Evolutionary conservation across 2,329 filamentous ascomycete genomes (phyloP).

Genomic region (Ophiocordyceps camponoti-leonardi): DNA sequence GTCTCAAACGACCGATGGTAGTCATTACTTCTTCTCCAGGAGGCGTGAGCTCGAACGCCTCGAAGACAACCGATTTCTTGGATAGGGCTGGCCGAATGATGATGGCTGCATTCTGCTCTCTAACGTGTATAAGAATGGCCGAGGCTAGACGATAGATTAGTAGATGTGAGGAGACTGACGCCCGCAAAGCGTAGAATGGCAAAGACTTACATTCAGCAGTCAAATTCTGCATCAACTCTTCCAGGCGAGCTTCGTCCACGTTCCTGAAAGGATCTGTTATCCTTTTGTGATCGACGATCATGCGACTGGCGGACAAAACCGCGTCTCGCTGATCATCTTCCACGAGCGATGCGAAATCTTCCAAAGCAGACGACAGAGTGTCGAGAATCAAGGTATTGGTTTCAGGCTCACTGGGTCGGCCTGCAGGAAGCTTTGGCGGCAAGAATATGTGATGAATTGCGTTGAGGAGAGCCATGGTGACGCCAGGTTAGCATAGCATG

Average conservation of each 20-base stretch:
- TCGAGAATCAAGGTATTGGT: neutral
- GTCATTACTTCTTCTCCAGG: constrained; percentile 8
- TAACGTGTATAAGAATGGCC: neutral
- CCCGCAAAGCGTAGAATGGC: neutral
- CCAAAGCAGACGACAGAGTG: neutral
- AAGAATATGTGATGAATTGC: neutral
- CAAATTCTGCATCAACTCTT: neutral
- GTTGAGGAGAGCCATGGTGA: neutral
- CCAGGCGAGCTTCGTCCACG: neutral
- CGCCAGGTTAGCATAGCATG: too few species aligned
- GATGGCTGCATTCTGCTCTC: constrained; percentile 17
- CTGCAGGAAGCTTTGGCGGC: neutral
- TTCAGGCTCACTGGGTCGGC: neutral
- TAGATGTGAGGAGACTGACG: too few species aligned
- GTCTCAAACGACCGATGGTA: constrained; percentile 12
- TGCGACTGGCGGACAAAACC: neutral
- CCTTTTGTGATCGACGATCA: neutral
- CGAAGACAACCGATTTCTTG: constrained; percentile 7
- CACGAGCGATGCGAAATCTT: neutral
- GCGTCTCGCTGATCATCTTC: neutral
- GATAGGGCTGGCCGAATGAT: constrained; percentile 8
- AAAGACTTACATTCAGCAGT: neutral
- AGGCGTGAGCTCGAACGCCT: constrained; percentile 17
- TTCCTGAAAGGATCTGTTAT: neutral
- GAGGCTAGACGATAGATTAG: too few species aligned